phyloP scores from a whole-genome alignment of 768 basidiomycete species.

The Mycena crocata region DNA sequence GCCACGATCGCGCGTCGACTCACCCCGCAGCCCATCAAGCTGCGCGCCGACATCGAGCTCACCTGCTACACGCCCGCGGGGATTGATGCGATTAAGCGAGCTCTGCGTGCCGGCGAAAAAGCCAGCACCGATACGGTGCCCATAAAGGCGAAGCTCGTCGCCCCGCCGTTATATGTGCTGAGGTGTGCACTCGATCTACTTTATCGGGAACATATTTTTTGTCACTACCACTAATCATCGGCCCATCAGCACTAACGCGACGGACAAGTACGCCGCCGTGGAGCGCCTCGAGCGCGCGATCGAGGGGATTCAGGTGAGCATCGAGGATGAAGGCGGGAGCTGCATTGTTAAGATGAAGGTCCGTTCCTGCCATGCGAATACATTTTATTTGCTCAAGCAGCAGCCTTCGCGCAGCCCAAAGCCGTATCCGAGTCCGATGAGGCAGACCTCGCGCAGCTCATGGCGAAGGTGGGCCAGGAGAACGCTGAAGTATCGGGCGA shows the following conservation, averaged over 20 bases:
- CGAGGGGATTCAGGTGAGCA: constrained; percentile 86
- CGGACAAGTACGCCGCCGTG: constrained; percentile 95
- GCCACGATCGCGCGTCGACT: constrained; percentile 92
- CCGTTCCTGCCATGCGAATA: constrained; percentile 25
- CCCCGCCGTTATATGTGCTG: constrained; percentile 95
- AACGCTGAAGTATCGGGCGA: constrained; percentile 98
- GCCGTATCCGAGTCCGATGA: constrained; percentile 98
- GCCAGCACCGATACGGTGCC: constrained; percentile 91
- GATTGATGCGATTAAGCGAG: constrained; percentile 96
- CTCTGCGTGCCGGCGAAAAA: constrained; percentile 88
- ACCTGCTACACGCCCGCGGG: constrained; percentile 97
- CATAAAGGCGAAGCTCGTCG: constrained; percentile 96
- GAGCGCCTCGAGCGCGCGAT: constrained; percentile 95
- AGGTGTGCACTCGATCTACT: too few relatives aligned
- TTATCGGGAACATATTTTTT: neutral
- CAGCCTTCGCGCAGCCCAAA: constrained; percentile 77
- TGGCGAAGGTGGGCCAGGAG: constrained; percentile 94
- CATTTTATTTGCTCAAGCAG: neutral
- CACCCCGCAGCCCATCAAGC: constrained; percentile 98
- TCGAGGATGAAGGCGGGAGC: constrained; percentile 86
- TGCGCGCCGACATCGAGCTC: constrained; percentile 97
- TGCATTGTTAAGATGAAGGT: constrained; percentile 98
- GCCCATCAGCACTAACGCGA: constrained; percentile 79
- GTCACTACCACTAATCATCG: neutral
- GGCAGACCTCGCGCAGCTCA: constrained; percentile 94